Percentiles rank a stretch among this genome's conserved stretches.
These are phyloP conservation scores for Warburgia ugandensis DNA, from an alignment of 164 flowering plant genomes.

Conservation along the genomic window DNA sequence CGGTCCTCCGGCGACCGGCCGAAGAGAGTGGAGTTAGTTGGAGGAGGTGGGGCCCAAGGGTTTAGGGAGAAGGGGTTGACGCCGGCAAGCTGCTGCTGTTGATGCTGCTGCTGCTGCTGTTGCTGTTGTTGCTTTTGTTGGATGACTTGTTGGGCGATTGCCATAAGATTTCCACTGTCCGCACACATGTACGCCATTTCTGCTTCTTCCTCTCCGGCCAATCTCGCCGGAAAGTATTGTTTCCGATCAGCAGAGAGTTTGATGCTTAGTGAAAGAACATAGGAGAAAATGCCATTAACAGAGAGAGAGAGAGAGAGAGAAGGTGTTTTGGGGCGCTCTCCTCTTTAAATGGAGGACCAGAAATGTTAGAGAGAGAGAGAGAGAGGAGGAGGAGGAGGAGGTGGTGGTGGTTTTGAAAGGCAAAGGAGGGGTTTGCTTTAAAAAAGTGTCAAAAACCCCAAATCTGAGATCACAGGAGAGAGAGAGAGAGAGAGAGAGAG, in stretches of 20 bases:
- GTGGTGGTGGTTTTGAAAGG: conserved; percentile 1
- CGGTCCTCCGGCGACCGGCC: not conserved
- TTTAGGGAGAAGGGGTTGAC: conserved; percentile 25
- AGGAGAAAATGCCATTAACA: not conserved
- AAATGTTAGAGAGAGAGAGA: no score
- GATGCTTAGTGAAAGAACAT: not conserved
- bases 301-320: conserved; percentile 17
- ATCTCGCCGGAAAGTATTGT: not conserved
- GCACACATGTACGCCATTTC: conserved; percentile 88
- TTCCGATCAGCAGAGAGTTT: not conserved
- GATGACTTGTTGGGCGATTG: conserved; percentile 92
- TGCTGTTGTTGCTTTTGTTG: conserved; percentile 80
- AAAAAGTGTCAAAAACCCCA: no score
- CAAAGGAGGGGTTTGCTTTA: conserved; percentile 2
- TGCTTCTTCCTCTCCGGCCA: not conserved
- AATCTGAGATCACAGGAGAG: not conserved
- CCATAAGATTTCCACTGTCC: conserved; percentile 97
- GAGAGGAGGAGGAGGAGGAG: not conserved
- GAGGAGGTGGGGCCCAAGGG: conserved; percentile 32
- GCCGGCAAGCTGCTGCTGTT: conserved; percentile 33
- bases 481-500: not conserved
- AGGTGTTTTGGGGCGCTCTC: no score
- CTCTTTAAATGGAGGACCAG: no score
- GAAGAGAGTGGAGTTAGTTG: conserved; percentile 15
- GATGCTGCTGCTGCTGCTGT: conserved; percentile 59